Base-by-base conservation (phyloP, 805 yeast genomes). In the Teunomyces lycoperdinae region DNA sequence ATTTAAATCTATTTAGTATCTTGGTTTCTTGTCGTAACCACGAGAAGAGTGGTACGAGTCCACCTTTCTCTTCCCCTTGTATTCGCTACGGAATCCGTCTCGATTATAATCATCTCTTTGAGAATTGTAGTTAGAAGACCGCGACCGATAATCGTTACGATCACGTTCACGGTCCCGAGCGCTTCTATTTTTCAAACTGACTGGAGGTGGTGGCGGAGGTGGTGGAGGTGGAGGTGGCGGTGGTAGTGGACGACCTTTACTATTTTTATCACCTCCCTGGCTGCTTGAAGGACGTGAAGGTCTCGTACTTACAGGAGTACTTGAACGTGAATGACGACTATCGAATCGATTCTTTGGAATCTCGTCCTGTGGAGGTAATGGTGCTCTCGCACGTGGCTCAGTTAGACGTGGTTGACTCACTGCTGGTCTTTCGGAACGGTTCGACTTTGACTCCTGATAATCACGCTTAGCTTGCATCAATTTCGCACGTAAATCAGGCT, bases 11-110 rank as follows among this genome's bases (percentile, higher is more conserved):
- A 39, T 14, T 46, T 49, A 66, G 50, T 64, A 60, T 46, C 63
- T 67, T 44, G 55, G 59, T 49, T 61, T 66, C 47, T 70, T 70
- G 38, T 66, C 70, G 45, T 62, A 59, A 11, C 49, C 46, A 14
- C 51, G 24, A n/a, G 24, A 14, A 28, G 41, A 29, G 38, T 41
- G 30, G 9, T 48, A 36, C 10, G 45, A 31, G 14, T 45, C 43
- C 26, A 24, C 36, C 10, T 14, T 39, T 31, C 51, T 45, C 38
- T 49, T 30, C 31, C 42, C 26, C 31, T 43, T 32, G 14, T 31
- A 30, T 8, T 27, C 42, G 14, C 49, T 30, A 17, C 44, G 38
- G 30, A 40, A 31, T 10, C 32, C 41, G 32, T 31, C 42, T 27
- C 45, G 39, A 34, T 45, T 34, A 26, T 45, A 43, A 24, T 42